Conservation (phyloP, 202 grass and related monocot species). For the Setaria italica region DNA sequence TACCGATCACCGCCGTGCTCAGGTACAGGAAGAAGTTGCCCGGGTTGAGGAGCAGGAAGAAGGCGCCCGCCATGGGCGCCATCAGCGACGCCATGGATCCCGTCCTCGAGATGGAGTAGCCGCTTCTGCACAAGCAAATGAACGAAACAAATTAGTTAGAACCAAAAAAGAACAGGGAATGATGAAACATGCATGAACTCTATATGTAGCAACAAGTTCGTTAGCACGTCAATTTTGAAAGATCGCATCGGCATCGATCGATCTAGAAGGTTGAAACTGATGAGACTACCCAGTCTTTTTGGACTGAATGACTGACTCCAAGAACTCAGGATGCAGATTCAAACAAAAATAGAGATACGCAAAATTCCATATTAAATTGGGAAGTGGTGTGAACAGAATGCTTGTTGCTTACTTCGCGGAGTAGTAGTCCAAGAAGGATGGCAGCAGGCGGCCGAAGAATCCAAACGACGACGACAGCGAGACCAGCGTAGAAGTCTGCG, state of each 20-base stretch:
- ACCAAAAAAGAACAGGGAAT: not conserved
- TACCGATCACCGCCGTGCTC: conserved; percentile 75
- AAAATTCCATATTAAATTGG: not conserved
- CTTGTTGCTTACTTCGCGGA: conserved; percentile 69
- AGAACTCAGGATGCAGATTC: conserved; percentile 20
- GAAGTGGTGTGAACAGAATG: conserved; percentile 46
- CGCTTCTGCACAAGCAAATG: conserved; percentile 48
- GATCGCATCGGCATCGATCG: not conserved
- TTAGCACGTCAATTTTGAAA: conserved; percentile 40
- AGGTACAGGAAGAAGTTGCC: conserved; percentile 62
- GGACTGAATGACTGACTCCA: conserved; percentile 6
- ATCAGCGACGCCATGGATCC: conserved; percentile 90
- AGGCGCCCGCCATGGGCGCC: conserved; percentile 84
- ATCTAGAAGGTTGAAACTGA: conserved; percentile 37
- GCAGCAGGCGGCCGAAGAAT: conserved; percentile 93
- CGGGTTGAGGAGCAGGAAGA: conserved; percentile 82
- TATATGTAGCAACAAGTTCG: conserved; percentile 19
- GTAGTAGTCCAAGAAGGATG: conserved; percentile 90
- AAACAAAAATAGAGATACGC: not conserved
- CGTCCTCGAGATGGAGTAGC: conserved; percentile 66
- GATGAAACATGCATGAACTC: not conserved
- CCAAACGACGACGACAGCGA: conserved; percentile 97
- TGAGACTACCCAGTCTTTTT: not conserved
- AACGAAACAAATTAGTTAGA: not conserved
- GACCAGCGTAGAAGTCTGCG: conserved; percentile 74